These are phyloP conservation scores for Xylaria cubensis DNA, from an alignment of 495 filamentous ascomycete genomes.

Conservation along the genomic window DNA sequence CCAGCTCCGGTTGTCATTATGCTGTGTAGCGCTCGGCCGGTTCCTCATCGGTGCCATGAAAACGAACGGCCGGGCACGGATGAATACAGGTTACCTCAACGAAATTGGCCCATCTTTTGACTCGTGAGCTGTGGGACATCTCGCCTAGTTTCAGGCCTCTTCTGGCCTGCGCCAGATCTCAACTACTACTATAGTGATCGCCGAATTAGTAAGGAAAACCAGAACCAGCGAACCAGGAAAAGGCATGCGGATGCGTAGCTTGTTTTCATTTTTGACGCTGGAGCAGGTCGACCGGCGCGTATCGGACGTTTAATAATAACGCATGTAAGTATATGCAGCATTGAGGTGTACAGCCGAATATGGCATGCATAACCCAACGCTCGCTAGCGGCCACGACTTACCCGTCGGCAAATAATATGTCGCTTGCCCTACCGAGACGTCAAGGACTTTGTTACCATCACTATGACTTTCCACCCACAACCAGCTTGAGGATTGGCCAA, in stretches of 20 bases:
- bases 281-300: neutral
- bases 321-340: constrained; percentile 19
- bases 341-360: constrained; percentile 28
- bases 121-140: constrained; percentile 20
- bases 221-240: constrained; percentile 4
- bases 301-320: constrained; percentile 22
- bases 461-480: neutral
- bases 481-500: neutral
- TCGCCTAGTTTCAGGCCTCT: neutral
- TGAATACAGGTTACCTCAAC: constrained; percentile 4
- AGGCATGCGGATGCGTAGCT: constrained; percentile 8
- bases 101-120: constrained; percentile 6
- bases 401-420: constrained; percentile 25
- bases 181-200: constrained; percentile 14
- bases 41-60: constrained; percentile 3
- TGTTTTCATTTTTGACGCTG: constrained; percentile 6
- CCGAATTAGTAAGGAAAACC: constrained; percentile 17
- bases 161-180: neutral
- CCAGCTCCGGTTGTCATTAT: neutral
- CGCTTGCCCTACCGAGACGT: constrained; percentile 12
- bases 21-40: constrained; percentile 15
- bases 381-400: constrained; percentile 25
- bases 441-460: neutral
- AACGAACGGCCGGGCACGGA: neutral
- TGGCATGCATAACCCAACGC: constrained; percentile 25